phyloP scores from a whole-genome alignment of 805 yeast species.

The Torulaspora microellipsoides region DNA sequence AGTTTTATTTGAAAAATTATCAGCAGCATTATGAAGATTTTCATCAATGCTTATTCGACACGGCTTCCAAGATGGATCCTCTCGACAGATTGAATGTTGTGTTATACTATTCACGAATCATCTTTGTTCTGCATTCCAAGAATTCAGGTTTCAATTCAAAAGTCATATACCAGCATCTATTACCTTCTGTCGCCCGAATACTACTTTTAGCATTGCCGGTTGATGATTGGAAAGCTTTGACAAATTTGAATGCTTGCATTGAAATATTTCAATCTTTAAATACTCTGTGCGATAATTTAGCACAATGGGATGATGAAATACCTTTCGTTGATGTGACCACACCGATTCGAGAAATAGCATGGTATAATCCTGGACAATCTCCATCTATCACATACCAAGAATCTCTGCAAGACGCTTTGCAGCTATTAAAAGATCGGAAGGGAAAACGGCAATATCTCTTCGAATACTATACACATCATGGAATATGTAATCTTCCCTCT shows the following conservation, averaged over 20 bases:
- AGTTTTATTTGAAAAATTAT: conserved; percentile 28
- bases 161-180: conserved; percentile 23
- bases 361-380: conserved; percentile 6
- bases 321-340: background rate
- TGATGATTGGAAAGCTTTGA: conserved; percentile 20
- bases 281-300: conserved; percentile 8
- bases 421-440: conserved; percentile 8
- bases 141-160: conserved; percentile 15
- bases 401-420: conserved; percentile 8
- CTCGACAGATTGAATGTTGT: conserved; percentile 30
- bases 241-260: conserved; percentile 18
- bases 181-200: conserved; percentile 25
- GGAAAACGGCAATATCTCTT: conserved; percentile 12
- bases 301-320: conserved; percentile 2
- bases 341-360: conserved; percentile 7
- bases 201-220: conserved; percentile 19
- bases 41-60: conserved; percentile 33
- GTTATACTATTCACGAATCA: conserved; percentile 29
- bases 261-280: conserved; percentile 16
- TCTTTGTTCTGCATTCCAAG: conserved; percentile 23
- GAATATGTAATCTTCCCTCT: conserved; percentile 5
- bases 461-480: conserved; percentile 9
- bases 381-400: conserved; percentile 5
- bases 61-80: conserved; percentile 28
- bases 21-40: conserved; percentile 33